Percentiles rank a stretch among this genome's conserved stretches.
Conservation (phyloP, 1,284 basidiomycete genomes). For the Meira miltonrushii region DNA sequence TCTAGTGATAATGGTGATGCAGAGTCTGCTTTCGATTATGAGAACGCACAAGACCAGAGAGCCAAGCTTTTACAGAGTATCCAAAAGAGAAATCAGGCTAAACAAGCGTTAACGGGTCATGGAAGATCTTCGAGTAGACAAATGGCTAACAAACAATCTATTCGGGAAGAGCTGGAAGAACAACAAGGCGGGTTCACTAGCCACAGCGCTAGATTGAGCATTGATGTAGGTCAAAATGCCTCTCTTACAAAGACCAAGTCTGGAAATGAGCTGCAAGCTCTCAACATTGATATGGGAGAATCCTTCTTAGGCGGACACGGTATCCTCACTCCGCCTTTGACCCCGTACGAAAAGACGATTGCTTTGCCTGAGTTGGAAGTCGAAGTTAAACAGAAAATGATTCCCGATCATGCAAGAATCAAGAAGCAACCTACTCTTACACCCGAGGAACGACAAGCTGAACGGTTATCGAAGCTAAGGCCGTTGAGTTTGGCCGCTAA, state of each 20-base stretch:
- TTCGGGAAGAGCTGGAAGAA: neutral
- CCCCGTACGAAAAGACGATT: neutral
- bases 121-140: neutral
- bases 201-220: conserved; percentile 4
- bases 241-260: neutral
- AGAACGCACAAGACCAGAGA: neutral
- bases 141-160: neutral
- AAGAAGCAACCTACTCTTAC: neutral
- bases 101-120: neutral
- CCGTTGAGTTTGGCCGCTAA: neutral
- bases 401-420: neutral
- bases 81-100: neutral
- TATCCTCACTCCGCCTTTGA: neutral
- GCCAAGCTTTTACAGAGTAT: neutral
- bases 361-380: neutral
- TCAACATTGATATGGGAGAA: neutral
- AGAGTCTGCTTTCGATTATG: neutral
- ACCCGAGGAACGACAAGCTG: neutral
- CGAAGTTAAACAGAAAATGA: no score
- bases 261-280: neutral
- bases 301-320: neutral
- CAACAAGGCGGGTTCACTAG: neutral
- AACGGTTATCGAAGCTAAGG: neutral
- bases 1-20: neutral
- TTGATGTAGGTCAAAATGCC: neutral